Evolutionary conservation across 805 yeast species (phyloP), one percentile per base, ranked within the genome.

Genomic region (Teunomyces cretensis): DNA sequence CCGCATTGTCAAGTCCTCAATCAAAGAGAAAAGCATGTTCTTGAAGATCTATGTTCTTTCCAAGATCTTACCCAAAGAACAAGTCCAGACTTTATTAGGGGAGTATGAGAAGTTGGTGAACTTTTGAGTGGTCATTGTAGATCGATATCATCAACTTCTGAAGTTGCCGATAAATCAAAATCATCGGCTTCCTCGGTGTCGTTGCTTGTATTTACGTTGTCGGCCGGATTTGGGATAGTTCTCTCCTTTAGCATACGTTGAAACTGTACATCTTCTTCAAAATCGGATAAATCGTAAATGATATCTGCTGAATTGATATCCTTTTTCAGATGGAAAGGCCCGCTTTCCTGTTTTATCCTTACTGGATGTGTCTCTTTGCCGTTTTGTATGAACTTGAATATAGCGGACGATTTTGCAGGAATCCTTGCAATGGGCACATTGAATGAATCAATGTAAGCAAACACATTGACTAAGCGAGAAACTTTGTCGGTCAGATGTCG

Each of bases 251-350:
- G 19, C 58, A 54, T 52, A 22, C 9, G 22, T 9, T 49, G 51
- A 12, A 55, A 54, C 11, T 41, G 44, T 12, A 43, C 49, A 32
- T 56, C 56, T 33, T 53, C 58, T 37, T 58, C 61, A 33, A 51
- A 52, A 17, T 57, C 61, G 9, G 60, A 53, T n/a, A 58, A 32
- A 35, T 57, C 59, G 38, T 54, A 49, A 7, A 55, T 53, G 1
- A 55, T 51, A 30, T 53, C 53, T 7, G 57, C 56, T n/a, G 52
- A 47, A 4, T 50, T 47, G 11, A 50, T 27, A 9, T 22, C 33
- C 15, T 41, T 41, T 8, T 17, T 27, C 19, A 19, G 36, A 9
- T 32, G 26, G 17, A 37, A 28, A 9, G 43, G 26, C 13, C 24
- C 36, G 22, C 22, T 41, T 28, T 44, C 42, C n/a, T 28, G 35